phyloP scores from a whole-genome alignment of 768 basidiomycete species.

The Collybia sp. region DNA sequence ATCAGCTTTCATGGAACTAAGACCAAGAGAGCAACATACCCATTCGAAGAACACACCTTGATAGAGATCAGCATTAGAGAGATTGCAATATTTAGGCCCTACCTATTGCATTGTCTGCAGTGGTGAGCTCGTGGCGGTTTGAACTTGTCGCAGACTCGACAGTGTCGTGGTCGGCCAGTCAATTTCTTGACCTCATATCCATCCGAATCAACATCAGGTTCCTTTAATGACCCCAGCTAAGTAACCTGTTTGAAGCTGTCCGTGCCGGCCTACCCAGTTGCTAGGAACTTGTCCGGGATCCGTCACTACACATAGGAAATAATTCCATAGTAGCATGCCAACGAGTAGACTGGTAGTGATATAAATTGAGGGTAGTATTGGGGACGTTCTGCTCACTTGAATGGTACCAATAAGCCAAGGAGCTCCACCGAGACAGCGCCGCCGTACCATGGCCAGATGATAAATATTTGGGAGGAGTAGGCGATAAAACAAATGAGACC shows the following conservation, averaged over 20 bases:
- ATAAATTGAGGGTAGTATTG: slow-evolving; percentile 5
- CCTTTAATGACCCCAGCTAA: slow-evolving; percentile 35
- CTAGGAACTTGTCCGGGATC: slow-evolving; percentile 83
- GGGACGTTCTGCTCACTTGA: slow-evolving; percentile 64
- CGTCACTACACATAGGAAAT: slow-evolving; percentile 75
- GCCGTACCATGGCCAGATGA: slow-evolving; percentile 94
- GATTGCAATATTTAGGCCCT: slow-evolving; percentile 16
- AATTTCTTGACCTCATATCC: slow-evolving; percentile 89
- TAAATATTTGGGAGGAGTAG: slow-evolving; percentile 83
- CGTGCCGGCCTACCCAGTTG: slow-evolving; percentile 56
- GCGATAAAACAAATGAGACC: slow-evolving; percentile 82
- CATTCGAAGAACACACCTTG: slow-evolving; percentile 85
- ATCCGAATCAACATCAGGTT: slow-evolving; percentile 67
- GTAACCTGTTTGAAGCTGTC: not conserved
- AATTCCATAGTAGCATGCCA: slow-evolving; percentile 81
- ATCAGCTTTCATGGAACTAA: slow-evolving; percentile 5
- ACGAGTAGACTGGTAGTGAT: slow-evolving; percentile 57
- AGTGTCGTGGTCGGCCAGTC: slow-evolving; percentile 79
- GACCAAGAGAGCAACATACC: slow-evolving; percentile 37
- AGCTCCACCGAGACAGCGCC: slow-evolving; percentile 68
- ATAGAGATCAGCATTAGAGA: not conserved
- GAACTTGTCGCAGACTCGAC: slow-evolving; percentile 78
- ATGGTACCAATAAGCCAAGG: slow-evolving; percentile 72
- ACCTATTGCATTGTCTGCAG: slow-evolving; percentile 84
- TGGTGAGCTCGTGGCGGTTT: slow-evolving; percentile 93